phyloP scores from a whole-genome alignment of 495 filamentous ascomycete genomes.

The Lasiosphaeria miniovina region DNA sequence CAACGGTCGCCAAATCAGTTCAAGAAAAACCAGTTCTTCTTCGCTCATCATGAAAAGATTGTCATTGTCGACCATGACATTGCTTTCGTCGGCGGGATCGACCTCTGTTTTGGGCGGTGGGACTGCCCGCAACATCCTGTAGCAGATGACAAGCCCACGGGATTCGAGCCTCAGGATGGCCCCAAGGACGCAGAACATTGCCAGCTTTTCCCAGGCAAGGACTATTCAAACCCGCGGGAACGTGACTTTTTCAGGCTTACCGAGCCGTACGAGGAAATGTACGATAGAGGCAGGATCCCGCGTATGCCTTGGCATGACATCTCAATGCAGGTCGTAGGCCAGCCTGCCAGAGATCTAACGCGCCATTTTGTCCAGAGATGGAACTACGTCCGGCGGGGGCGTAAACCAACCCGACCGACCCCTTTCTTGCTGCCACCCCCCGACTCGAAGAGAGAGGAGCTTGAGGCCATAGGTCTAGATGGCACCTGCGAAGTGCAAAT shows the following conservation, averaged over 20 bases:
- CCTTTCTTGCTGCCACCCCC: conserved; percentile 92
- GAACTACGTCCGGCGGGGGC: conserved; percentile 94
- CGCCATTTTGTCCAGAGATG: conserved; percentile 98
- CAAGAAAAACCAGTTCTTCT: conserved; percentile 99
- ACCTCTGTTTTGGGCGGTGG: conserved; percentile 97
- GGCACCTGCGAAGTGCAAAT: conserved; percentile 97
- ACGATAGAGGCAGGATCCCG: conserved; percentile 80
- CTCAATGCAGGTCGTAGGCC: conserved; percentile 95
- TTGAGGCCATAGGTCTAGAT: conserved; percentile 81
- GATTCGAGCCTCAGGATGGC: conserved; percentile 68
- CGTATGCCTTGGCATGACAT: conserved; percentile 99
- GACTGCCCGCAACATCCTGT: conserved; percentile 91
- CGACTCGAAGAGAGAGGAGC: conserved; percentile 79
- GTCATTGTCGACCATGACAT: conserved; percentile 94
- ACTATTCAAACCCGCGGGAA: conserved; percentile 95
- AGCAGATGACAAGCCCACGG: conserved; percentile 90
- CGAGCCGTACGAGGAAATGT: conserved; percentile 99
- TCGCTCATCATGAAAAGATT: conserved; percentile 97
- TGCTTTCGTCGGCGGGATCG: conserved; percentile 93
- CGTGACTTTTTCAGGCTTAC: conserved; percentile 92
- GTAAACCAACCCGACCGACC: conserved; percentile 90
- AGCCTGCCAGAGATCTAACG: conserved; percentile 90
- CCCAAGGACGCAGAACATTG: conserved; percentile 91
- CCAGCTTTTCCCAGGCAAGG: conserved; percentile 96
- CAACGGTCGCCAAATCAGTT: conserved; percentile 96